phyloP scores from a whole-genome alignment of 805 yeast genomes.

The Saturnispora hagleri region DNA sequence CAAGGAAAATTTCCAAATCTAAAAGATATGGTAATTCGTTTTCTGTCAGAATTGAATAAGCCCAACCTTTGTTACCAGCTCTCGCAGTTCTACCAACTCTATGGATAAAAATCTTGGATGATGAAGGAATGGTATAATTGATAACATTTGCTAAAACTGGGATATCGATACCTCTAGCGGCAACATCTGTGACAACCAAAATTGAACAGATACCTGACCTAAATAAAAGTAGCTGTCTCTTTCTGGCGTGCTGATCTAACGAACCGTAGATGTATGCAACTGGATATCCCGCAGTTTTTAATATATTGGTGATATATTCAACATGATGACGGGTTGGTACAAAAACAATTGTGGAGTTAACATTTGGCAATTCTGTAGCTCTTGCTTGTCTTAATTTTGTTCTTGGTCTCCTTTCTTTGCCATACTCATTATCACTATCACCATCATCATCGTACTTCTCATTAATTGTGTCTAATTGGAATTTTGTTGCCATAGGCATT shows the following conservation, averaged over 20 bases:
- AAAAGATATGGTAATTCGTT: constrained; percentile 82
- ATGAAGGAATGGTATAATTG: constrained; percentile 82
- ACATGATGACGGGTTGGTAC: constrained; percentile 98
- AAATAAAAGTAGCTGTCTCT: constrained; percentile 76
- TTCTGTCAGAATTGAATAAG: constrained; percentile 80
- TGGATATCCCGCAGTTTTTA: constrained; percentile 74
- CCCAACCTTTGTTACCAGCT: constrained; percentile 98
- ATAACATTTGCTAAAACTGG: constrained; percentile 93
- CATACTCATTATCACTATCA: constrained; percentile 38
- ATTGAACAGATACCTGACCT: constrained; percentile 74
- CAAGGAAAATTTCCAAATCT: constrained; percentile 85
- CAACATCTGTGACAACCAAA: constrained; percentile 96
- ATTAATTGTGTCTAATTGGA: constrained; percentile 48
- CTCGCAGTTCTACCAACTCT: constrained; percentile 99
- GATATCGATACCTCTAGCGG: constrained; percentile 98
- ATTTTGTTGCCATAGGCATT: constrained; percentile 70
- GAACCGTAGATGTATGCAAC: constrained; percentile 89
- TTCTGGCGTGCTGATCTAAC: constrained; percentile 90
- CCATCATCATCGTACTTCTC: constrained; percentile 43
- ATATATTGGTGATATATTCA: constrained; percentile 68
- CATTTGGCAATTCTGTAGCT: constrained; percentile 79
- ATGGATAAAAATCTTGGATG: constrained; percentile 90
- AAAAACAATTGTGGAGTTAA: constrained; percentile 80
- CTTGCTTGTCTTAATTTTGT: constrained; percentile 52
- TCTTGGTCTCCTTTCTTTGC: constrained; percentile 24